Evolutionary conservation across 768 basidiomycete genomes (phyloP), one percentile per base, ranked within the genome.

Genomic region (Russula sp.): DNA sequence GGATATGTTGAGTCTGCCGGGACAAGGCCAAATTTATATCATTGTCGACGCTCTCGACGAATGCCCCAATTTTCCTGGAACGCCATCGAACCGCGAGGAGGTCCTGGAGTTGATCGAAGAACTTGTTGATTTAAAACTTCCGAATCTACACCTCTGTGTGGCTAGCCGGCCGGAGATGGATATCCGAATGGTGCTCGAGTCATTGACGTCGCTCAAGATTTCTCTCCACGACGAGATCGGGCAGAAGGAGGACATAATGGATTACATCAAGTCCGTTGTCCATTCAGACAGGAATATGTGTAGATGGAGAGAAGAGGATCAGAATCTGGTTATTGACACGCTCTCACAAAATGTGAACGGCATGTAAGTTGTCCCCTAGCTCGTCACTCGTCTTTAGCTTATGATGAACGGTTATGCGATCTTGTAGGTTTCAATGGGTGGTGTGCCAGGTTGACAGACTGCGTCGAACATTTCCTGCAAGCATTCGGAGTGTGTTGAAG

Each of bases 341-440:
- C 59, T 64, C 2, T 49, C 58, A 6, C 8, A 28, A 13, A 55
- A 60, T 18, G 63, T 51, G 8, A 24, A 54, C 8, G 63, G 63
- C n/a, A 64, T 61, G 63, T 64, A 46, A 28, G 63, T 36, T 1
- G 18, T 32, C 11, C 24, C 20, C 1, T 10, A 2, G 5, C 28
- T 30, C 28, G 28, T 30, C 28, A 10, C 44, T 2, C 3, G 3
- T 46, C 20, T 18, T 1, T 3, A 7, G 2, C 6, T 4, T 20
- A 2, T 4, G 4, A 11, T n/a, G 1, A 32, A n/a, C 28, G 18
- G 20, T 52, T 3, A 52, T 2, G 1, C 20, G 30, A n/a, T 18
- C 9, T 1, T 20, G 0, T 26, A 63, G 62, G 62, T 63, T 58
- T 18, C n/a, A 56, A 22, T 63, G 46, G 54, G 48, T 58, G 0